These are phyloP conservation scores for Stropharia rugosoannulata DNA, from an alignment of 768 basidiomycete species.

Conservation along the genomic window DNA sequence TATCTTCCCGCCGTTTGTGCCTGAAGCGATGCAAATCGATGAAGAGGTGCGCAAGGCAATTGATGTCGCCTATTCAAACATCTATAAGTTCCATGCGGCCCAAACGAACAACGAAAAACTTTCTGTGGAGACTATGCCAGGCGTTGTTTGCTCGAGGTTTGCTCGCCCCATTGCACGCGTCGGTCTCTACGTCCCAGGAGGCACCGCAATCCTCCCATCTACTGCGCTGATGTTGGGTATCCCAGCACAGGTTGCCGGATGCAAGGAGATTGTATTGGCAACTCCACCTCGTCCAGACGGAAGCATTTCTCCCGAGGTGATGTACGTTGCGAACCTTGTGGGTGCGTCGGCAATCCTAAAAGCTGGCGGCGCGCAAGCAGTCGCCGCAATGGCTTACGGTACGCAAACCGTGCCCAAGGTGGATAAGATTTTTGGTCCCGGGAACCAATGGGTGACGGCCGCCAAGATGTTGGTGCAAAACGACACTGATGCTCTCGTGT, in stretches of 20 bases:
- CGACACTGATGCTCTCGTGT: slow-evolving; percentile 93
- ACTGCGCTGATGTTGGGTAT: slow-evolving; percentile 98
- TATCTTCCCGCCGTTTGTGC: slow-evolving; percentile 76
- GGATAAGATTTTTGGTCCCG: slow-evolving; percentile 99
- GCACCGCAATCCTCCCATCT: slow-evolving; percentile 93
- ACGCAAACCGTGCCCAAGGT: slow-evolving; percentile 95
- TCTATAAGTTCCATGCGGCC: slow-evolving; percentile 88
- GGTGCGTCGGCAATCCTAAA: slow-evolving; percentile 90
- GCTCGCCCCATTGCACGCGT: slow-evolving; percentile 94
- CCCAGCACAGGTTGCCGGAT: slow-evolving; percentile 96
- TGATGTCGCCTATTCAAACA: slow-evolving; percentile 87
- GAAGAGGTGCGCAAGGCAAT: slow-evolving; percentile 76
- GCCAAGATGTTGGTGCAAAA: slow-evolving; percentile 99
- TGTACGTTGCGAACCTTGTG: slow-evolving; percentile 92
- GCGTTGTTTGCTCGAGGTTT: slow-evolving; percentile 94
- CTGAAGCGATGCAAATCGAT: slow-evolving; percentile 60
- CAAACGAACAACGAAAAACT: slow-evolving; percentile 74
- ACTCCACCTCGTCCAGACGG: slow-evolving; percentile 96
- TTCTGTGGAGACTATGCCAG: slow-evolving; percentile 95
- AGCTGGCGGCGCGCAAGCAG: slow-evolving; percentile 95
- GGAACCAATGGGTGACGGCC: slow-evolving; percentile 99
- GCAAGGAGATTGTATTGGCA: slow-evolving; percentile 87
- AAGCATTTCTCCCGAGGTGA: slow-evolving; percentile 92
- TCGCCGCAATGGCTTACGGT: slow-evolving; percentile 96
- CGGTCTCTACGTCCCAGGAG: slow-evolving; percentile 96